Evolutionary conservation across 139 green algal species (phyloP), one percentile per base, ranked within the genome.

Genomic region (Coelastrella sp.): DNA sequence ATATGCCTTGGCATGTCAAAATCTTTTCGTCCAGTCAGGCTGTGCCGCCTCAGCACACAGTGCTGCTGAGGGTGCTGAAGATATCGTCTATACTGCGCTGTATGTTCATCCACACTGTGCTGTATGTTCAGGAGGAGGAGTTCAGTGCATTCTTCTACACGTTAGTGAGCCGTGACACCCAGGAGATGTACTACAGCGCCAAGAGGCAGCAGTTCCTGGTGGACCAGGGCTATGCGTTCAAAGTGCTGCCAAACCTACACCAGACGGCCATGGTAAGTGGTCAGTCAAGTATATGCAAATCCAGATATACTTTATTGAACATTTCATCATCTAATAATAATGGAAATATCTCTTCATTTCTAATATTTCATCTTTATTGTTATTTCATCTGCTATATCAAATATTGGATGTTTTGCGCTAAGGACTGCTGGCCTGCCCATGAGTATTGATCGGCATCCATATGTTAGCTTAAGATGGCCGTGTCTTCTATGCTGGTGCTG

Each of bases 121-220:
- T 70, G 9, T 81, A 7, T 70, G 7, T 84, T 3, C 82, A 88
- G 8, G 81, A 82, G 63, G 94, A 96, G 70, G 95, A 99, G 91
- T 99, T 96, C 91, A 98, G 99, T 91, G 98, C 98, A 12, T 99
- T 99, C 93, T 99, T 99, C 94, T 99, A 99, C 96, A 98, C 98
- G n/a, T 95, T 99, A n/a, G 98, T 99, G 0, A 97, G 95, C 78
- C 97, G 92, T 66, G 97, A 99, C 94, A 99, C 97, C 12, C 95
- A 98, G 84, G 98, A 99, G 94, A 99, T 99, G 97, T 99, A 96
- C 92, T 99, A 98, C 93, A 97, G 92, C 84, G 94, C 96, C 78
- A 99, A 99, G 95, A 93, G 98, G 60, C 98, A 99, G 95, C 98
- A 99, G 94, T 99, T 99, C 88, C 95, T 99, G 7, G 97, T 99